Conservation (phyloP, 768 basidiomycete genomes). For the Termitomyces sp. region DNA sequence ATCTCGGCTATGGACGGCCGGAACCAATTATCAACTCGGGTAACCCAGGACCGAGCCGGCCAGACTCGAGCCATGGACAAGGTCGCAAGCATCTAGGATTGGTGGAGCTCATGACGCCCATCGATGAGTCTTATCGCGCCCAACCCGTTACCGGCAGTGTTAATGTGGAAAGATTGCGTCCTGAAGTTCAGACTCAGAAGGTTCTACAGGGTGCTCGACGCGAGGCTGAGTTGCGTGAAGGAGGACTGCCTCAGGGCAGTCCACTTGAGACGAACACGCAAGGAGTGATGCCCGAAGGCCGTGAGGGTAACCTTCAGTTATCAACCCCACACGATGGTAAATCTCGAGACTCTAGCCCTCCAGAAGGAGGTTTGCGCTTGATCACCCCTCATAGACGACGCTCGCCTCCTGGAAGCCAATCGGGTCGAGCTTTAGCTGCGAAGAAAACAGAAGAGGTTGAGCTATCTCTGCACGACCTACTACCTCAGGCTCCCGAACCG, state of each 20-base stretch:
- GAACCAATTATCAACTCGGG: constrained; percentile 19
- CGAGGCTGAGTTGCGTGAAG: not conserved
- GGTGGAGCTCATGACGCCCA: constrained; percentile 12
- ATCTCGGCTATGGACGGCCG: constrained; percentile 29
- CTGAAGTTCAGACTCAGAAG: not conserved
- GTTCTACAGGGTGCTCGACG: not conserved
- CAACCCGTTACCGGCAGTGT: not conserved
- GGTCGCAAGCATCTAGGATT: constrained; percentile 14
- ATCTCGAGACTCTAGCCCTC: not conserved
- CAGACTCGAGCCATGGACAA: constrained; percentile 23
- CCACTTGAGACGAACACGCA: not conserved
- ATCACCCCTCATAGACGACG: constrained; percentile 34
- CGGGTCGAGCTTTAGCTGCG: constrained; percentile 43
- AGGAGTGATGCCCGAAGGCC: not conserved
- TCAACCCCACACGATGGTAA: not conserved
- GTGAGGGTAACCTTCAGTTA: not conserved
- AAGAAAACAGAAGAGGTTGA: constrained; percentile 38
- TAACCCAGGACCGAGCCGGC: constrained; percentile 15
- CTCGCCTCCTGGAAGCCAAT: constrained; percentile 48
- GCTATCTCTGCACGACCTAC: constrained; percentile 14
- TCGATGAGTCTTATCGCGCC: constrained; percentile 2
- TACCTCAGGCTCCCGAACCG: constrained; percentile 13
- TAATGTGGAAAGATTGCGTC: not conserved
- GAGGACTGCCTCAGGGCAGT: not conserved
- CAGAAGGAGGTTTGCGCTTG: constrained; percentile 22